Base-by-base conservation (phyloP, 1,139 yeast species). In the Zygoascus sp. region DNA sequence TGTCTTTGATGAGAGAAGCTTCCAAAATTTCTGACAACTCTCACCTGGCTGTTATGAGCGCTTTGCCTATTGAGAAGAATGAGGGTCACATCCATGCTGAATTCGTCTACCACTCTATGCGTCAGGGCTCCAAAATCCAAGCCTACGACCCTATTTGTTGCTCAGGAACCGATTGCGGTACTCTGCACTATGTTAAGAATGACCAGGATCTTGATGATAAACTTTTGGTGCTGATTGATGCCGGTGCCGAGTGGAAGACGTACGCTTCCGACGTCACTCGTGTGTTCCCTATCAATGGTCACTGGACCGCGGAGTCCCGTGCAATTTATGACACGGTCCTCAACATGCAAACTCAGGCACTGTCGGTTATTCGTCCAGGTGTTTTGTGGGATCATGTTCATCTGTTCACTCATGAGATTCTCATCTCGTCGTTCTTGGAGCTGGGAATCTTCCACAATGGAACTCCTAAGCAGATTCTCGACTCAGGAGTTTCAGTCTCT, bases 111-210 rank as follows among this genome's bases (percentile, higher is more conserved):
- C 97, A 92, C 66, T 87, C 96, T 2, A 76, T 87, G 55, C 81
- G 97, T 59, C 97, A 90, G 66, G 97, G 97, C 2, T 83, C 96
- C 20, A 89, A 88, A 66, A 70, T 77, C 58, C 88, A 83, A 65
- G 81, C 96, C 10, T 92, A 92, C 63, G 97, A 89, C 62, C 97
- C 97, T 16, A 88, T 92, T 51, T 90, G 97, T 65, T 90, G 97
- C 61, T 77, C 96, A 9, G 98, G 98, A 0, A 82, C 95, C 34
- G 81, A 83, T 52, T 87, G 96, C 62, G 88, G 96, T 20, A 88
- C 96, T 2, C 75, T 92, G 54, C 98, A 92, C 65, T 92, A 90
- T 63, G 81, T 85, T 15, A 83, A 81, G 60, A 92, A 92, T 61
- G 95, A 89, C 59, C 89, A 83, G 50, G 74, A 74, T 1, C 67